These are phyloP conservation scores for Nidula microcarpa DNA, from an alignment of 768 basidiomycete genomes.

Conservation along the genomic window DNA sequence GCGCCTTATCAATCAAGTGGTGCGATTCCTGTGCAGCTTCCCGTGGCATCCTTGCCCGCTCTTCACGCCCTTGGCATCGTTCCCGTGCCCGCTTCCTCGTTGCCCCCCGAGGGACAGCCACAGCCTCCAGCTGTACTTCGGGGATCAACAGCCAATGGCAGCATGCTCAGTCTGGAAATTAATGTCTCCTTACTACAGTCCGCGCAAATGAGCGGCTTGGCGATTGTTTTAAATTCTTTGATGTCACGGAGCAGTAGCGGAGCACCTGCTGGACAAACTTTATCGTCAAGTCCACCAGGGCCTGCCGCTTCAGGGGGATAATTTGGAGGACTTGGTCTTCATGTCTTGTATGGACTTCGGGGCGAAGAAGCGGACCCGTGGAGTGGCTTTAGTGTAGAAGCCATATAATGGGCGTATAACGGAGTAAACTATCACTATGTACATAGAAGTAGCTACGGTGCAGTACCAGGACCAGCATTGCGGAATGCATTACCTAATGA, in stretches of 20 bases:
- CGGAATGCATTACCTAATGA: too few relatives aligned
- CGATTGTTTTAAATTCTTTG: slow-evolving; percentile 66
- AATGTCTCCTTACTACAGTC: slow-evolving; percentile 72
- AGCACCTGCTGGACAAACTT: too few relatives aligned
- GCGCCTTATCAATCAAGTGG: slow-evolving; percentile 33
- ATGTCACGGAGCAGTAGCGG: slow-evolving; percentile 41
- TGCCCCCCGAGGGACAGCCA: slow-evolving; percentile 50
- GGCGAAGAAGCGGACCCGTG: too few relatives aligned
- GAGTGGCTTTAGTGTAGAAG: too few relatives aligned
- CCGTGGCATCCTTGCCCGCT: slow-evolving; percentile 60
- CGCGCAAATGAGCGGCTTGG: slow-evolving; percentile 75
- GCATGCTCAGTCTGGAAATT: slow-evolving; percentile 73
- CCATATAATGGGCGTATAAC: too few relatives aligned
- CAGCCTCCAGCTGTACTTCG: slow-evolving; percentile 77
- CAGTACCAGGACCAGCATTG: too few relatives aligned
- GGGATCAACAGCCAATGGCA: slow-evolving; percentile 67
- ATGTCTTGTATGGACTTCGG: too few relatives aligned
- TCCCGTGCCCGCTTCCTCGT: slow-evolving; percentile 56
- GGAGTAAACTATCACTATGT: too few relatives aligned
- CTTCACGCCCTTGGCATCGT: slow-evolving; percentile 71
- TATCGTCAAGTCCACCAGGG: too few relatives aligned
- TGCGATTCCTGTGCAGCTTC: slow-evolving; percentile 67
- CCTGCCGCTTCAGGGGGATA: too few relatives aligned
- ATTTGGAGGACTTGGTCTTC: too few relatives aligned
- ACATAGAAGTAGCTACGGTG: too few relatives aligned